A percentile compares a stretch with the other conserved stretches of the same genome.
These are phyloP conservation scores for Juglanconis sp. DNA, from an alignment of 2,329 filamentous ascomycete genomes.

Conservation along the genomic window DNA sequence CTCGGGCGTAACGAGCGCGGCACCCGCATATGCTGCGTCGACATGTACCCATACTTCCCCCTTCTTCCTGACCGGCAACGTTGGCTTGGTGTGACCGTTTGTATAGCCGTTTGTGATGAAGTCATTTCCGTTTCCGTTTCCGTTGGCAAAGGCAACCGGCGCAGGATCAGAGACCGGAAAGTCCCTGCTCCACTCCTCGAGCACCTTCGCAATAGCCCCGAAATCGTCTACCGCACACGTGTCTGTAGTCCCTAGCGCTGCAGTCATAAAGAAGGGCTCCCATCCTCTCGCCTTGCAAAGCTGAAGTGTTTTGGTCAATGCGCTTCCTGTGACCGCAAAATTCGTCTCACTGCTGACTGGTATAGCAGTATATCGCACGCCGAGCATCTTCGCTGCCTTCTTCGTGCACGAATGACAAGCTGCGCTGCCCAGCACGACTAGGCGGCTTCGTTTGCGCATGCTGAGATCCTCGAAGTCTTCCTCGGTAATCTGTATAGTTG, in stretches of 20 bases:
- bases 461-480: conserved; percentile 67
- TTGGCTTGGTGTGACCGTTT: background rate
- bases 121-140: background rate
- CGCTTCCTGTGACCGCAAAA: conserved; percentile 66
- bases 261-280: conserved; percentile 82
- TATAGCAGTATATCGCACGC: conserved; percentile 73
- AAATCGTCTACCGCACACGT: conserved; percentile 88
- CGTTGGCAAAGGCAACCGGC: conserved; percentile 21
- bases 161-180: conserved; percentile 16
- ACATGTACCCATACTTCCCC: conserved; percentile 83
- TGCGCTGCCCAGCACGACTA: conserved; percentile 78
- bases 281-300: conserved; percentile 66
- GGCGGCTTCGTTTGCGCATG: conserved; percentile 61
- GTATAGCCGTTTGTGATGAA: background rate
- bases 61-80: conserved; percentile 14
- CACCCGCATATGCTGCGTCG: conserved; percentile 88
- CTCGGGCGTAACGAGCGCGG: conserved; percentile 78
- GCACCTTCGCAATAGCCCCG: conserved; percentile 56
- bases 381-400: conserved; percentile 82
- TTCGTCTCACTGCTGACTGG: conserved; percentile 59
- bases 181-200: conserved; percentile 32
- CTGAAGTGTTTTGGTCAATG: conserved; percentile 60
- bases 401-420: conserved; percentile 80
- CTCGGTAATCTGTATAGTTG: conserved; percentile 23
- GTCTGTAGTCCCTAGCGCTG: conserved; percentile 80